Evolutionary conservation across 768 basidiomycete genomes (phyloP).

Genomic region (Tricholoma hemisulphureum): DNA sequence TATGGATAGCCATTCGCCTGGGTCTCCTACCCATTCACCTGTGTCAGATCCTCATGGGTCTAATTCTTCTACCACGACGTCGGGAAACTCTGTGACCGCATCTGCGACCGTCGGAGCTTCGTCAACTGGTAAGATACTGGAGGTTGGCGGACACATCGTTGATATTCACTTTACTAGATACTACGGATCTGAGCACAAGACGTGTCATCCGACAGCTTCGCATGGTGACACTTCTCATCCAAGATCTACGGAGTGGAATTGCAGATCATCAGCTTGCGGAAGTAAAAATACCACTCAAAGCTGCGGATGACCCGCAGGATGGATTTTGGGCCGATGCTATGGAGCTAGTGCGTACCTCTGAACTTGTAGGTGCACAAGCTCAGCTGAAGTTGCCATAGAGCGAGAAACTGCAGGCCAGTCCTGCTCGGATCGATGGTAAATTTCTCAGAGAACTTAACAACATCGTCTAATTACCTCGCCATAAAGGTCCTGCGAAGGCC

Average conservation of each 20-base stretch:
- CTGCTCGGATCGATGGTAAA: constrained; percentile 69
- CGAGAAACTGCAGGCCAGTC: constrained; percentile 54
- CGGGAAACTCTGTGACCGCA: neutral
- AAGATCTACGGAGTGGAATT: constrained; percentile 54
- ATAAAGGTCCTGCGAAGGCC: constrained; percentile 62
- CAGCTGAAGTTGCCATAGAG: constrained; percentile 27
- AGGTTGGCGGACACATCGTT: neutral
- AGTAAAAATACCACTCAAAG: constrained; percentile 56
- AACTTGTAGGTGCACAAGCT: neutral
- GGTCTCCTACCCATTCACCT: neutral
- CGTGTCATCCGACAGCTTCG: constrained; percentile 31
- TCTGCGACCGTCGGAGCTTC: neutral
- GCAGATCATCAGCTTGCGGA: constrained; percentile 63
- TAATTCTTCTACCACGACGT: neutral
- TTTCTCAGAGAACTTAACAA: neutral
- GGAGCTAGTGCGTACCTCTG: constrained; percentile 45
- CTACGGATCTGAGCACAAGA: constrained; percentile 1
- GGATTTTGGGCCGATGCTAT: constrained; percentile 73
- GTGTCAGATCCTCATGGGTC: neutral
- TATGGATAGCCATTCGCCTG: neutral
- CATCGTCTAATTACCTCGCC: constrained; percentile 1
- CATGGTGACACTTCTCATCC: constrained; percentile 67
- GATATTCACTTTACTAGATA: constrained; percentile 1
- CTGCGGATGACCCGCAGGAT: constrained; percentile 46
- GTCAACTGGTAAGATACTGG: neutral